phyloP scores from a whole-genome alignment of 176 grass and related monocot genomes.

The Saccharum officinarum region DNA sequence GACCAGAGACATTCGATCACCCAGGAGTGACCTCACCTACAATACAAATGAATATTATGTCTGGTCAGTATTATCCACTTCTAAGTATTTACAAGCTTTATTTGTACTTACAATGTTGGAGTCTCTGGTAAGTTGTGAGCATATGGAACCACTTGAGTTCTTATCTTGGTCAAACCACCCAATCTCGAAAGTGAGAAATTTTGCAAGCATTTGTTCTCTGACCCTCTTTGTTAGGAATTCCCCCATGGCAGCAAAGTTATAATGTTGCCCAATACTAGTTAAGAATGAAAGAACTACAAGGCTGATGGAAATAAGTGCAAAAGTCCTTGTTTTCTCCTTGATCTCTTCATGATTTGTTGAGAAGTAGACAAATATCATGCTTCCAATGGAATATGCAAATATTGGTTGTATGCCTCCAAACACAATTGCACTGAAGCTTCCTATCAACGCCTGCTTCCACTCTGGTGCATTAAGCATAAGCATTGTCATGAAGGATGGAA shows the following conservation, averaged over 20 bases:
- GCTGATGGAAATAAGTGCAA: no score
- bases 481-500: no score
- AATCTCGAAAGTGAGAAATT: constrained; percentile 85
- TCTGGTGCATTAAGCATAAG: no score
- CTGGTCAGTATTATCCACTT: no score
- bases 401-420: constrained; percentile 40
- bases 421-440: constrained; percentile 41
- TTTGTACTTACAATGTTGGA: constrained; percentile 63
- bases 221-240: constrained; percentile 92
- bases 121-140: constrained; percentile 80
- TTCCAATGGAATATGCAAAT: no score
- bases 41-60: constrained; percentile 1
- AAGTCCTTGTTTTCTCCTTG: no score
- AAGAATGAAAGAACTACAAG: constrained; percentile 68
- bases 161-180: constrained; percentile 86
- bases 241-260: constrained; percentile 88
- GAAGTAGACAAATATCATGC: no score
- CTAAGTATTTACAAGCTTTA: background rate
- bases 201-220: constrained; percentile 65
- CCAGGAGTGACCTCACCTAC: constrained; percentile 78
- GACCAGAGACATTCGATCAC: constrained; percentile 75
- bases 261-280: constrained; percentile 72
- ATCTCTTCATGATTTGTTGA: no score
- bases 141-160: constrained; percentile 83
- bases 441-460: no score